Conservation (phyloP, 306 rosid species). For the Prunus padus region DNA sequence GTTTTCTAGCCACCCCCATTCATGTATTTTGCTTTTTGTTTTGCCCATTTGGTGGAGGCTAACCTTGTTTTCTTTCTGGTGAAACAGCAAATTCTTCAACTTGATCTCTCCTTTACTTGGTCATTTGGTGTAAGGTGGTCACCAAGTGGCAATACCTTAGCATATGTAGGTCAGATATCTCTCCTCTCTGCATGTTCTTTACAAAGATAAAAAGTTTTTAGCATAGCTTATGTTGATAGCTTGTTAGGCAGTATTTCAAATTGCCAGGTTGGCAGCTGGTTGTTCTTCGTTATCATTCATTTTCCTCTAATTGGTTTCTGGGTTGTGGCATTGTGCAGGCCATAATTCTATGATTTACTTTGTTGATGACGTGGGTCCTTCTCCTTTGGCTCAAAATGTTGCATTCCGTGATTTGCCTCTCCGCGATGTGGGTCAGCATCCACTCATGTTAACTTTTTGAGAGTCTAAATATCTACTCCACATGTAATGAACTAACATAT, state of each 20-base stretch:
- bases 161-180: conserved; percentile 79
- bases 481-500: conserved; percentile 32
- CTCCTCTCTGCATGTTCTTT: conserved; percentile 21
- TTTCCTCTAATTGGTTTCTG: conserved; percentile 14
- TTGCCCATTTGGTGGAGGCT: background rate
- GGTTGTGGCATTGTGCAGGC: conserved; percentile 55
- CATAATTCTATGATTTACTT: conserved; percentile 93
- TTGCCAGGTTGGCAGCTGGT: conserved; percentile 19
- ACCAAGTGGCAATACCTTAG: conserved; percentile 92
- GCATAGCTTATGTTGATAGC: conserved; percentile 8
- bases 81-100: conserved; percentile 85
- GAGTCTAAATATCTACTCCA: conserved; percentile 21
- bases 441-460: conserved; percentile 46
- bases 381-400: conserved; percentile 91
- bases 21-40: background rate
- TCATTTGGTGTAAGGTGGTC: conserved; percentile 98
- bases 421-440: conserved; percentile 99
- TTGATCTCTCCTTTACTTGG: conserved; percentile 90
- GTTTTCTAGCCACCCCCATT: background rate
- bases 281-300: conserved; percentile 10
- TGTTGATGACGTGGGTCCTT: conserved; percentile 89
- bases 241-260: conserved; percentile 8
- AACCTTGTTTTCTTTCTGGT: conserved; percentile 25
- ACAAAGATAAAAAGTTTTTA: background rate
- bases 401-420: conserved; percentile 93